Evolutionary conservation across 2,329 filamentous ascomycete species (phyloP).

Genomic region (Dactylellina drechsleri): DNA sequence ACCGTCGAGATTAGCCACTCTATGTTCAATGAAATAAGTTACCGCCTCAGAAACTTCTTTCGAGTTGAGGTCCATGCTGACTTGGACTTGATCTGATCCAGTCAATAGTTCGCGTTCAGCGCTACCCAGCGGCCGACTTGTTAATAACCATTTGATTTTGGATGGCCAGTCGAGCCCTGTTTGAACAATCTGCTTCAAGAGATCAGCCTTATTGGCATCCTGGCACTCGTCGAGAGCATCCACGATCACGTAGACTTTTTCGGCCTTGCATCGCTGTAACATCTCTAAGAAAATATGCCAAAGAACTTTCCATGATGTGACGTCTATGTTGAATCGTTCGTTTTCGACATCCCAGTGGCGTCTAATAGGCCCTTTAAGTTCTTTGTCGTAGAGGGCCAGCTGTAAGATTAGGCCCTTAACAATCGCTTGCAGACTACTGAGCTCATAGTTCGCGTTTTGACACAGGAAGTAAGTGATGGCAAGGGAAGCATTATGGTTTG

Average conservation of each 20-base stretch:
- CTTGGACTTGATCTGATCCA: constrained; percentile 55
- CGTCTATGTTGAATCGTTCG: constrained; percentile 3
- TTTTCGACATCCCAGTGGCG: constrained; percentile 20
- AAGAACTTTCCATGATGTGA: constrained; percentile 30
- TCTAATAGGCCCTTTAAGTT: constrained; percentile 2
- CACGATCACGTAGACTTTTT: constrained; percentile 51
- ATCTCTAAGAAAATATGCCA: constrained; percentile 40
- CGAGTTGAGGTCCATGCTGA: constrained; percentile 56
- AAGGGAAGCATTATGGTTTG: constrained; percentile 8
- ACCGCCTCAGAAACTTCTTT: constrained; percentile 55
- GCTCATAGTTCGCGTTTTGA: constrained; percentile 7
- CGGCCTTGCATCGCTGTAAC: constrained; percentile 24
- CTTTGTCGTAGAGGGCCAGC: constrained; percentile 19
- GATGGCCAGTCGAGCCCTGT: constrained; percentile 54
- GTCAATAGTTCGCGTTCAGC: constrained; percentile 57
- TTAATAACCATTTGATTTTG: constrained; percentile 60
- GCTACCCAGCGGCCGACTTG: constrained; percentile 58
- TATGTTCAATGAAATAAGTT: constrained; percentile 55
- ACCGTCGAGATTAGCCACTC: constrained; percentile 39
- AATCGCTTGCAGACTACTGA: background rate
- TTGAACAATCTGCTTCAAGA: constrained; percentile 49
- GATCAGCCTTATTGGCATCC: constrained; percentile 23
- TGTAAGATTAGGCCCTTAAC: constrained; percentile 46
- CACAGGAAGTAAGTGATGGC: constrained; percentile 8
- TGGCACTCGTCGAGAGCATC: constrained; percentile 55